Base-by-base conservation (phyloP, 2,329 filamentous ascomycete species). In the Xylariaceae sp. region DNA sequence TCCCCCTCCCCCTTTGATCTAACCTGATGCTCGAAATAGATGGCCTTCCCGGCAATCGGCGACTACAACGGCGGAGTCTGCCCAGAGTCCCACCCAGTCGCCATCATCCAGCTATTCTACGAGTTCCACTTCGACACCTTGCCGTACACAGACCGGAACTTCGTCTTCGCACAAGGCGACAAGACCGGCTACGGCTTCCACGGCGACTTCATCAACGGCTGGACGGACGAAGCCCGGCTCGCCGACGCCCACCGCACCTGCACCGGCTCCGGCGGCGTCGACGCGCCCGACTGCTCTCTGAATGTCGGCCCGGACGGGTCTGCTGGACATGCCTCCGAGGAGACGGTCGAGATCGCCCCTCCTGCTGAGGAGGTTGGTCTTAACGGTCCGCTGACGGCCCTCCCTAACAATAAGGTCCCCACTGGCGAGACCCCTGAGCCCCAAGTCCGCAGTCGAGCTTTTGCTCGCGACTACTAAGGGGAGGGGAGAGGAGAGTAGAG, bases 171-270 rank as follows among this genome's bases (percentile, higher is more conserved):
- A 1, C 73, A 72, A 54, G 64, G 76, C 32, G 76, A 79, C 56
- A 69, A 71, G 4, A 79, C 74, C 3, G 77, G 78, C 5, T 79
- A 75, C 58, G 76, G 77, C 1, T 76, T 79, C 61, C 79, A 81
- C 57, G 79, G 75, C 19, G 79, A 80, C 53, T 80, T 80, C 58
- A 67, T 76, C 57, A 78, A 78, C 50, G 77, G 76, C 26, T 55
- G 53, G 53, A 55, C 43, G 2, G 55, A 57, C 26, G 51, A 41
- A 78, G 74, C 62, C 69, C 78, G 51, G 62, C 67, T 57, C 26
- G 51, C 6, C 3, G 7, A 57, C 27, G 55, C 55, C 27, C 55
- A 50, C 62, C 60, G 11, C 68, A 73, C 27, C 68, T 77, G 29
- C 26, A 57, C 37, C 26, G 53, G 11, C 6, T n/a, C 51, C 29